phyloP scores from a whole-genome alignment of 2,329 filamentous ascomycete species.

The Bertia moriformis region DNA sequence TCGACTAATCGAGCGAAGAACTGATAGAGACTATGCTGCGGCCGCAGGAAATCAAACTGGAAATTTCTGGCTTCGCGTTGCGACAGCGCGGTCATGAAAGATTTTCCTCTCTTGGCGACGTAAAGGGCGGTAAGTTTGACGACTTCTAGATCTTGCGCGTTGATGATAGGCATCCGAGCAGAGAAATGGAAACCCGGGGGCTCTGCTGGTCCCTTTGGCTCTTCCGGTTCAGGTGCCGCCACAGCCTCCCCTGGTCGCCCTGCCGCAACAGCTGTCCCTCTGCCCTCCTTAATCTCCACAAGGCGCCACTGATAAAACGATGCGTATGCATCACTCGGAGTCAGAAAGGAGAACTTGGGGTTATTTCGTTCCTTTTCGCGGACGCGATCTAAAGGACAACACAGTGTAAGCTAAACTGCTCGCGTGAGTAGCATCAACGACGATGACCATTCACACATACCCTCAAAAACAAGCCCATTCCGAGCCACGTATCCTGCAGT shows the following conservation, averaged over 20 bases:
- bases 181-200: slow-evolving; percentile 52
- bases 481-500: slow-evolving; percentile 46
- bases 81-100: slow-evolving; percentile 50
- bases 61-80: slow-evolving; percentile 50
- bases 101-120: slow-evolving; percentile 40
- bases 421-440: slow-evolving; percentile 1
- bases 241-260: slow-evolving; percentile 31
- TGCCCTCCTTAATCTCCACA: slow-evolving; percentile 42
- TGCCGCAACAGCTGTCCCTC: slow-evolving; percentile 36
- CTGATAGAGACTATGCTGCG: slow-evolving; percentile 52
- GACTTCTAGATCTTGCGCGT: slow-evolving; percentile 52
- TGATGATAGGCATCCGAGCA: slow-evolving; percentile 57
- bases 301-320: slow-evolving; percentile 51
- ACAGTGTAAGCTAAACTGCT: slow-evolving; percentile 3
- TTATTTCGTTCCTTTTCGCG: slow-evolving; percentile 40
- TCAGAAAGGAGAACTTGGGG: slow-evolving; percentile 46
- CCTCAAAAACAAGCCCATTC: slow-evolving; percentile 31
- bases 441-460: slow-evolving; percentile 11
- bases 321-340: slow-evolving; percentile 41
- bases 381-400: slow-evolving; percentile 25
- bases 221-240: slow-evolving; percentile 28
- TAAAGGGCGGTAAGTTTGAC: slow-evolving; percentile 20
- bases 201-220: slow-evolving; percentile 42
- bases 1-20: slow-evolving; percentile 53
- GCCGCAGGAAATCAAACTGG: slow-evolving; percentile 56